Conservation (phyloP, 108 stramenopile genomes). For the Conticribra guillardii region DNA sequence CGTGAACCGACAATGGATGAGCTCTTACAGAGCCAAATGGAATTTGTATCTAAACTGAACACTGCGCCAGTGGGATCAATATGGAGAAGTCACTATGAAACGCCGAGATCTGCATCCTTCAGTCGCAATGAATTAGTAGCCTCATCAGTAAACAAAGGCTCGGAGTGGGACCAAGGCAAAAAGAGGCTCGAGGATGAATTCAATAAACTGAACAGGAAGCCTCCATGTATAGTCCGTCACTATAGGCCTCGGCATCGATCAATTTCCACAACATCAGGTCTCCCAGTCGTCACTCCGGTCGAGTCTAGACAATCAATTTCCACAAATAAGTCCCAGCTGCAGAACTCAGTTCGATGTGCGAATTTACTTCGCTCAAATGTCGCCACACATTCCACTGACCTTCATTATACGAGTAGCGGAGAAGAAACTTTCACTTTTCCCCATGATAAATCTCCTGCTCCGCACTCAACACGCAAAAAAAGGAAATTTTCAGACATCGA, state of each 20-base stretch:
- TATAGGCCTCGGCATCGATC: neutral
- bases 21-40: slow-evolving; percentile 29
- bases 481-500: slow-evolving; percentile 13
- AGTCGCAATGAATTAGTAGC: neutral
- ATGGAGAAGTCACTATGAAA: no score
- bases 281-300: neutral
- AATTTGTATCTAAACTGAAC: slow-evolving; percentile 28
- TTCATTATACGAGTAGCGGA: neutral
- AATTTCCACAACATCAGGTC: neutral
- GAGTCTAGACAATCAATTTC: neutral
- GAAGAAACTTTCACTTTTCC: neutral
- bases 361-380: neutral
- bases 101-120: no score
- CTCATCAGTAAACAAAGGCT: neutral
- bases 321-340: no score
- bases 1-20: slow-evolving; percentile 22
- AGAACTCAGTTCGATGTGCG: neutral
- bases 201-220: neutral
- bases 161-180: neutral
- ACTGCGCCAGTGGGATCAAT: no score
- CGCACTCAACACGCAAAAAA: neutral
- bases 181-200: neutral
- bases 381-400: neutral
- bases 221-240: neutral
- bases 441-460: neutral